A percentile compares a stretch with the other conserved stretches of the same genome.
Conservation (phyloP, 495 filamentous ascomycete genomes). For the Aspergillus sclerotioniger region DNA sequence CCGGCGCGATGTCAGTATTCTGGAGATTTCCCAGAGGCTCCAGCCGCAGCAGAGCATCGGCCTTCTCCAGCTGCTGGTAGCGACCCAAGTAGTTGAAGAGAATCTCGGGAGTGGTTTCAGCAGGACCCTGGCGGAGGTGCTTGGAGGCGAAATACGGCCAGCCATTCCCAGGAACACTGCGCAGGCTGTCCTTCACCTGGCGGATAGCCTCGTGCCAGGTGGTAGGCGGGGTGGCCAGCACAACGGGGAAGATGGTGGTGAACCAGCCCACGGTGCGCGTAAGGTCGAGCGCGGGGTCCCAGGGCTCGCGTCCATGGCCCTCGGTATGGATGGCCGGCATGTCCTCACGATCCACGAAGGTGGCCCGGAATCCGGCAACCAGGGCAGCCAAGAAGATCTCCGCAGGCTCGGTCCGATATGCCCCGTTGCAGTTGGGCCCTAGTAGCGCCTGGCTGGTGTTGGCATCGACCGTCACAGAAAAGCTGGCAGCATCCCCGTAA, state of each 20-base stretch:
- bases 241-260: slow-evolving; percentile 20
- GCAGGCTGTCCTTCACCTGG: slow-evolving; percentile 20
- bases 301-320: slow-evolving; percentile 6
- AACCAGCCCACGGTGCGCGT: slow-evolving; percentile 10
- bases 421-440: no score
- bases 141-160: slow-evolving; percentile 22
- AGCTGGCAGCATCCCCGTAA: no score
- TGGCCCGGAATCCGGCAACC: not conserved
- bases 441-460: no score
- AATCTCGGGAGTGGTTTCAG: slow-evolving; percentile 24
- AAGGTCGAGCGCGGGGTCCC: not conserved
- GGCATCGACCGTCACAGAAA: no score
- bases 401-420: not conserved
- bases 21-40: not conserved
- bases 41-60: not conserved
- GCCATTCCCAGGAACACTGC: slow-evolving; percentile 25
- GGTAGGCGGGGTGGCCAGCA: not conserved
- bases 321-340: slow-evolving; percentile 5
- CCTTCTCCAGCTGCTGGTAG: not conserved
- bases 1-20: not conserved
- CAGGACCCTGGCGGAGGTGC: not conserved
- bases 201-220: not conserved
- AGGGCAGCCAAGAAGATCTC: slow-evolving; percentile 4
- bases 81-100: not conserved
- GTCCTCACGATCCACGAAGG: not conserved